Evolutionary conservation across 2,329 filamentous ascomycete species (phyloP).

Genomic region (Botrytis paeoniae): DNA sequence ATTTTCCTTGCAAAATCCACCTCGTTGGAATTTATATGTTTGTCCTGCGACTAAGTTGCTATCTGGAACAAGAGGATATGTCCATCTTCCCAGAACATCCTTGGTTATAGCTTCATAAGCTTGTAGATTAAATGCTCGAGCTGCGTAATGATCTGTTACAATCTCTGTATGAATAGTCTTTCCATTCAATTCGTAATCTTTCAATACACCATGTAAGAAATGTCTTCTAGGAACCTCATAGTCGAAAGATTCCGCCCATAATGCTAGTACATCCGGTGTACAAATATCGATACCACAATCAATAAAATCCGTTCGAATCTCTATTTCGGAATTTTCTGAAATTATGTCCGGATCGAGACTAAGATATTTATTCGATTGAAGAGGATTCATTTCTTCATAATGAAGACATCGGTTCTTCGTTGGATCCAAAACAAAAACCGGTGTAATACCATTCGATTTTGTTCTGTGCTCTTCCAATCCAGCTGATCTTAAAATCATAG

Average conservation of each 20-base stretch:
- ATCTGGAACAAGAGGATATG: slow-evolving; percentile 85
- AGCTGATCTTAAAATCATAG: slow-evolving; percentile 80
- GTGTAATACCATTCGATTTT: slow-evolving; percentile 70
- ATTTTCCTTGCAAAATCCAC: slow-evolving; percentile 74
- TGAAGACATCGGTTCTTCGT: slow-evolving; percentile 79
- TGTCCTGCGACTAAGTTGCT: slow-evolving; percentile 79
- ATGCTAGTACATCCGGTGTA: slow-evolving; percentile 87
- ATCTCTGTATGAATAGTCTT: slow-evolving; percentile 96
- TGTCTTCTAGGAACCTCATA: slow-evolving; percentile 87
- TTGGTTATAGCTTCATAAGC: slow-evolving; percentile 86
- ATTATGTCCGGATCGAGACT: slow-evolving; percentile 78
- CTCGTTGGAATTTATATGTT: slow-evolving; percentile 67
- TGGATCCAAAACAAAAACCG: slow-evolving; percentile 83
- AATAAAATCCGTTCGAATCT: slow-evolving; percentile 82
- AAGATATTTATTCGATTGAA: slow-evolving; percentile 62
- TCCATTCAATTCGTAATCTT: slow-evolving; percentile 95
- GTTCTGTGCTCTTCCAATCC: slow-evolving; percentile 69
- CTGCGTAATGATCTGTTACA: slow-evolving; percentile 77
- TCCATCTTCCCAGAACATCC: slow-evolving; percentile 84
- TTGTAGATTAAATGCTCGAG: slow-evolving; percentile 78
- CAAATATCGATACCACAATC: slow-evolving; percentile 97
- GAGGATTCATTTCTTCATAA: slow-evolving; percentile 84
- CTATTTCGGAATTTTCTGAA: slow-evolving; percentile 68
- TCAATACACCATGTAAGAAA: slow-evolving; percentile 87
- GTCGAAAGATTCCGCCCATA: slow-evolving; percentile 98